Evolutionary conservation across 768 basidiomycete genomes (phyloP).

Genomic region (Pleurotus citrinopileatus): DNA sequence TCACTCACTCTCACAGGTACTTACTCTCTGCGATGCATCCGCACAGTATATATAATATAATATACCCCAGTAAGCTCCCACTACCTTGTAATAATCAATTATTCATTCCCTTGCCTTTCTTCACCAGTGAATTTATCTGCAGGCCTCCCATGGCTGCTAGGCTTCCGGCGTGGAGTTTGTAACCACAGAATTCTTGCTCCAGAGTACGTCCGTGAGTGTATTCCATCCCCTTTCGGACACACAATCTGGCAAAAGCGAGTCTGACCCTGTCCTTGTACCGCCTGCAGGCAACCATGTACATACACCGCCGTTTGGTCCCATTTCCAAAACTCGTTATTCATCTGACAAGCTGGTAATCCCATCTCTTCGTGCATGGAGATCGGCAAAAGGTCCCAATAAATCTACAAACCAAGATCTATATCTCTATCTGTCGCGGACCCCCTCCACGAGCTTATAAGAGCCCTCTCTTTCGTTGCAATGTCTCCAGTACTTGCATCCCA

Average conservation of each 20-base stretch:
- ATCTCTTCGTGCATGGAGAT: constrained; percentile 20
- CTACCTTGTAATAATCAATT: no score
- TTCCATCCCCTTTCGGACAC: constrained; percentile 14
- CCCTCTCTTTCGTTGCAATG: constrained; percentile 22
- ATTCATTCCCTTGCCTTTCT: no score
- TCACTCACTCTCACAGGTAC: no score
- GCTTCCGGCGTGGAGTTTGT: no score
- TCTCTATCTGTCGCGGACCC: constrained; percentile 30
- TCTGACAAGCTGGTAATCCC: constrained; percentile 24
- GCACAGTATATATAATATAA: background rate
- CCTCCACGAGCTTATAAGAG: constrained; percentile 34
- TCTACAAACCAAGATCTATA: constrained; percentile 38
- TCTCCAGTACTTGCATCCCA: constrained; percentile 26
- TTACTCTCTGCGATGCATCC: constrained; percentile 1
- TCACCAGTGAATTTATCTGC: no score
- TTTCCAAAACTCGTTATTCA: constrained; percentile 22
- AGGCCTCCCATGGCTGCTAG: no score
- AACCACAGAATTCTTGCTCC: no score
- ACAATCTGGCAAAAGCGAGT: constrained; percentile 24
- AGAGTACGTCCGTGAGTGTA: no score
- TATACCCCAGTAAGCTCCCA: background rate
- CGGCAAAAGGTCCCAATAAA: constrained; percentile 31
- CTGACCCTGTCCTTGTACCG: constrained; percentile 23
- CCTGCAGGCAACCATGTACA: constrained; percentile 17
- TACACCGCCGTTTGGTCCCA: constrained; percentile 25